A percentile compares a stretch with the other conserved stretches of the same genome.
These are phyloP conservation scores for Kurtzmaniella quercitrusa DNA, from an alignment of 1,139 yeast species.

Conservation along the genomic window DNA sequence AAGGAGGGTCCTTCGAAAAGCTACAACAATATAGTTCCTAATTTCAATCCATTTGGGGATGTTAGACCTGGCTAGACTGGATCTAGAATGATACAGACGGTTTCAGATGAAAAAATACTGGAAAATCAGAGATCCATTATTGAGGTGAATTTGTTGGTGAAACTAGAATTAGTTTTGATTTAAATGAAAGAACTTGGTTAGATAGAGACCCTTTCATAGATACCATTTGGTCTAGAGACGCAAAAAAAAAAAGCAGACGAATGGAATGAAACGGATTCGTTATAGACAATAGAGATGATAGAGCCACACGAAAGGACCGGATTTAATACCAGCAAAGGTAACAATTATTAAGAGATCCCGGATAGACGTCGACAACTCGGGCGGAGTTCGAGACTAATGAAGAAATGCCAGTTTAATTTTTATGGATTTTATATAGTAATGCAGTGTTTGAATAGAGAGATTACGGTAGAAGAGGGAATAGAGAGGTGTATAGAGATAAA, in stretches of 20 bases:
- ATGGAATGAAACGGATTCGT: neutral
- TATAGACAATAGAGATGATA: slow-evolving; percentile 1
- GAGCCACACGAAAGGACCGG: neutral
- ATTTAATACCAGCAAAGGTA: neutral
- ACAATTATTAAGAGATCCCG: neutral
- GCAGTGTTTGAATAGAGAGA: neutral
- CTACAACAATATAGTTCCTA: slow-evolving; percentile 17
- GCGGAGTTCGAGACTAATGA: neutral
- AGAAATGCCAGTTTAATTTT: neutral
- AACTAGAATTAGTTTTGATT: no score
- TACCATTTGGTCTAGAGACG: no score
- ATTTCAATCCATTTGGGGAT: slow-evolving; percentile 31
- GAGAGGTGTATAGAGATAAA: no score
- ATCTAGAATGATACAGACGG: neutral
- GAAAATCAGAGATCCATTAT: neutral
- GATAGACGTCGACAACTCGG: neutral
- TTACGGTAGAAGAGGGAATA: neutral
- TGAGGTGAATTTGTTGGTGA: no score
- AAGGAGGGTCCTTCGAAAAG: neutral
- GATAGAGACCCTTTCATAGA: no score
- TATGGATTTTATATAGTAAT: neutral
- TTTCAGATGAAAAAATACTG: neutral
- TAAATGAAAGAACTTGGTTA: no score
- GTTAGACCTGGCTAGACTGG: neutral
- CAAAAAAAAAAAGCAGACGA: neutral